Evolutionary conservation across 495 filamentous ascomycete genomes (phyloP).

Genomic region (Lasiosphaeris hirsuta): DNA sequence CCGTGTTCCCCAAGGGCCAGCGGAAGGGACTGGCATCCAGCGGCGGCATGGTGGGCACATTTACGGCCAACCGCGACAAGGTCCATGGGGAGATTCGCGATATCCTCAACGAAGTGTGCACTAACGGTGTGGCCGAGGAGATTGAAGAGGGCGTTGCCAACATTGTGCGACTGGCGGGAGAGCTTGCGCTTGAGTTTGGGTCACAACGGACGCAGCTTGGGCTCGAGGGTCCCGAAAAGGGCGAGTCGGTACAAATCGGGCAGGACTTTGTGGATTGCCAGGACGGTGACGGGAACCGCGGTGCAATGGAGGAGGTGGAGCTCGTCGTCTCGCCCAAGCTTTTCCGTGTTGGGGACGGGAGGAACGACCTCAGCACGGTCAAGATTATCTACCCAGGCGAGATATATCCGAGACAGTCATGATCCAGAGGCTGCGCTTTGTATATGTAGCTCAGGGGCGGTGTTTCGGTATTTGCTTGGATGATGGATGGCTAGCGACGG

Average conservation of each 20-base stretch:
- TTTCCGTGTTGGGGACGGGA: constrained; percentile 23
- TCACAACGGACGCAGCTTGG: constrained; percentile 19
- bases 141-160: constrained; percentile 15
- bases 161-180: constrained; percentile 16
- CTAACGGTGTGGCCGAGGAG: constrained; percentile 6
- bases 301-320: constrained; percentile 18
- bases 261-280: constrained; percentile 23
- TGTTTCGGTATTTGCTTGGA: not conserved
- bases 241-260: constrained; percentile 21
- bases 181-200: constrained; percentile 28
- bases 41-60: not conserved
- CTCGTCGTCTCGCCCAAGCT: constrained; percentile 22
- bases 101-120: constrained; percentile 8
- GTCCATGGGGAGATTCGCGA: constrained; percentile 10
- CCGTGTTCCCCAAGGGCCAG: constrained; percentile 7
- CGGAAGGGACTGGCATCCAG: not conserved
- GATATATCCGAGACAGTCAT: constrained; percentile 20
- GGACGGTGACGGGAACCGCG: constrained; percentile 16
- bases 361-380: constrained; percentile 15
- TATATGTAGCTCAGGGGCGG: not conserved
- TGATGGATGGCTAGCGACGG: not conserved
- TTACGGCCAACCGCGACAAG: constrained; percentile 3
- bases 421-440: not conserved
- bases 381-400: constrained; percentile 23
- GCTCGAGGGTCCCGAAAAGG: constrained; percentile 13